Conservation (phyloP, 176 grass and related monocot species). For the Aegilops tauschii region DNA sequence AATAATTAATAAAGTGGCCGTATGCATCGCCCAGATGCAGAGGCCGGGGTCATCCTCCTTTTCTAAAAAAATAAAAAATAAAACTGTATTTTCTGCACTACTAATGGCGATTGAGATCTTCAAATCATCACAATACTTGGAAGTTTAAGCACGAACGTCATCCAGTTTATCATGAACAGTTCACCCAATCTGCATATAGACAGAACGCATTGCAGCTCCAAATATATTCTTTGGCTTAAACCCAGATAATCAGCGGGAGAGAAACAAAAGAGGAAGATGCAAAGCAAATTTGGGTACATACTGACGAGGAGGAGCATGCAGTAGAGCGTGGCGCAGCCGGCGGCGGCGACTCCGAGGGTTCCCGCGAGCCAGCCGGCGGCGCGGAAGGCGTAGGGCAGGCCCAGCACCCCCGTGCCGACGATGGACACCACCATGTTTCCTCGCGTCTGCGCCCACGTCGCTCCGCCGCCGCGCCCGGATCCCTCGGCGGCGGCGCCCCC, state of each 20-base stretch:
- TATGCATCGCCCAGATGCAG: no score
- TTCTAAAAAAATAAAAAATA: no score
- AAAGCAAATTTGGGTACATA: not conserved
- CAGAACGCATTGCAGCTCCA: not conserved
- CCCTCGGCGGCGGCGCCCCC: not conserved
- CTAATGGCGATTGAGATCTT: not conserved
- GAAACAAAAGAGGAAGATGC: not conserved
- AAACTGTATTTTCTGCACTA: not conserved
- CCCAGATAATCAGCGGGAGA: not conserved
- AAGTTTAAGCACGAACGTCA: not conserved
- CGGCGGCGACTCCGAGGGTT: constrained; percentile 56
- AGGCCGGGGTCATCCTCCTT: no score
- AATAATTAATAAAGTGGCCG: no score
- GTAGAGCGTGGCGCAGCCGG: constrained; percentile 64
- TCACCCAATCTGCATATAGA: not conserved
- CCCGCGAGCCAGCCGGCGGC: constrained; percentile 72
- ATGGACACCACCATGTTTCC: constrained; percentile 91
- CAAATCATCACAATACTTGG: not conserved
- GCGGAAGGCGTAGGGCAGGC: constrained; percentile 87
- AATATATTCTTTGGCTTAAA: not conserved
- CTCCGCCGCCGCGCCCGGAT: not conserved
- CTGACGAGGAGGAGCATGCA: constrained; percentile 94
- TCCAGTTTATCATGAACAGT: not conserved
- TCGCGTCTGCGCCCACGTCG: constrained; percentile 71
- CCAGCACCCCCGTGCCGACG: constrained; percentile 85